phyloP scores from a whole-genome alignment of 192 early-diverging fungal species.

The Globomyces pollinis-pini region DNA sequence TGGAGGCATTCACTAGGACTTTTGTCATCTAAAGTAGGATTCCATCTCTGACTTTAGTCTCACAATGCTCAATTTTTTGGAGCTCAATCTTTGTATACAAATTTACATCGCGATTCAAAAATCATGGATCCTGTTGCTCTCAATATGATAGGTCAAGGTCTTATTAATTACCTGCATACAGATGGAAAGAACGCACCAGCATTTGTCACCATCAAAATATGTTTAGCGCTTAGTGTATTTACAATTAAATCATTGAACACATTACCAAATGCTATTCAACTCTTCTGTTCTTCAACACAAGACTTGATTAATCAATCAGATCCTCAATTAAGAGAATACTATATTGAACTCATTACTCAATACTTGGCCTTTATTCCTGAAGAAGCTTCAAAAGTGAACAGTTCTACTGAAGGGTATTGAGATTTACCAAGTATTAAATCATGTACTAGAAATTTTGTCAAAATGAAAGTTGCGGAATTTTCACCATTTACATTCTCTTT shows the following conservation, averaged over 20 bases:
- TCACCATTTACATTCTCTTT: neutral
- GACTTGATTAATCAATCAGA: neutral
- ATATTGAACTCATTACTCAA: conserved; percentile 8
- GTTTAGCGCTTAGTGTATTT: conserved; percentile 4
- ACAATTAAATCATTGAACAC: conserved; percentile 5
- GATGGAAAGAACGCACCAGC: neutral
- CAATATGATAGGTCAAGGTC: neutral
- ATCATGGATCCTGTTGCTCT: neutral
- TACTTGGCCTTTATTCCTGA: conserved; percentile 5
- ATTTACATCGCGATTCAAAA: conserved; percentile 1
- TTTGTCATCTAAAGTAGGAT: neutral
- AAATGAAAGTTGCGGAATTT: conserved; percentile 3
- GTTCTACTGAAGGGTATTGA: neutral
- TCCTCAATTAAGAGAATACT: neutral
- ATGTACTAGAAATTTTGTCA: neutral
- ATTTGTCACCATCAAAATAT: conserved; percentile 5
- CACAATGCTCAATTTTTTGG: conserved; percentile 7
- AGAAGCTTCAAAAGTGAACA: neutral
- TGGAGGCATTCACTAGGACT: neutral
- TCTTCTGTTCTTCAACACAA: neutral
- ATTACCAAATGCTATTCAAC: neutral
- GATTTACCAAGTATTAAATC: neutral
- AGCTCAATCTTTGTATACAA: conserved; percentile 5
- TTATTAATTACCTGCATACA: neutral
- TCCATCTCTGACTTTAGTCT: neutral